Percentiles rank a stretch among this genome's conserved stretches.
These are phyloP conservation scores for Antitrichia curtipendula DNA, from an alignment of 225 moss, liverwort and hornwort species.

Conservation along the genomic window DNA sequence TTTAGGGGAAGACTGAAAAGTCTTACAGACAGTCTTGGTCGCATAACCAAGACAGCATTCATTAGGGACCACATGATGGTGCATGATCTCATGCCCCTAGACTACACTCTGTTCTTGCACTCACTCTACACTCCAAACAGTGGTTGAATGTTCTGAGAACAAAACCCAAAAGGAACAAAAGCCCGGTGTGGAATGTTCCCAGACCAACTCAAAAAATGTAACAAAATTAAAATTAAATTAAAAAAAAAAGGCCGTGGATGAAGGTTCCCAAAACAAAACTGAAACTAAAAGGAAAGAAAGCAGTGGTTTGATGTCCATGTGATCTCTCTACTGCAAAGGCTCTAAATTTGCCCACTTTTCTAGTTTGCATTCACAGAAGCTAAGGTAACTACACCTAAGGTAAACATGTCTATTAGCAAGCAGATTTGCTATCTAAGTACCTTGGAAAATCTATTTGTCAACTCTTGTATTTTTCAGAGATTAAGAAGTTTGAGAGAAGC, in stretches of 20 bases:
- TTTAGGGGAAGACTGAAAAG: not conserved
- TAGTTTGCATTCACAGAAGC: not conserved
- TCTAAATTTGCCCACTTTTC: not conserved
- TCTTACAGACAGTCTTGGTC: not conserved
- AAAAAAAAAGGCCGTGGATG: not conserved
- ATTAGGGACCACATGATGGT: not conserved
- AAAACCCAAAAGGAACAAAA: not conserved
- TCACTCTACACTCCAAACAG: not conserved
- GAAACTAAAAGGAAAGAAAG: not conserved
- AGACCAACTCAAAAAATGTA: too few species aligned
- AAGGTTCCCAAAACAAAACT: not conserved
- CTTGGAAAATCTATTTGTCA: not conserved
- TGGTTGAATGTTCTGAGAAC: not conserved
- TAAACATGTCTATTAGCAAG: too few species aligned
- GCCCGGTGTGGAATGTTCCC: not conserved
- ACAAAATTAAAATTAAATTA: too few species aligned
- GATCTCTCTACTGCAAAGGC: not conserved
- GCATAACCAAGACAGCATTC: not conserved
- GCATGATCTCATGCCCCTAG: not conserved
- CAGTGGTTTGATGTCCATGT: not conserved
- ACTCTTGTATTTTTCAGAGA: not conserved
- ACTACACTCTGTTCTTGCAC: not conserved
- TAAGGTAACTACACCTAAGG: rapidly evolving
- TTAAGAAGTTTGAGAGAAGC: not conserved
- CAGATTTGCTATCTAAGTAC: not conserved